Base-by-base conservation (phyloP, 805 yeast species). In the Candida endomychidarum region DNA sequence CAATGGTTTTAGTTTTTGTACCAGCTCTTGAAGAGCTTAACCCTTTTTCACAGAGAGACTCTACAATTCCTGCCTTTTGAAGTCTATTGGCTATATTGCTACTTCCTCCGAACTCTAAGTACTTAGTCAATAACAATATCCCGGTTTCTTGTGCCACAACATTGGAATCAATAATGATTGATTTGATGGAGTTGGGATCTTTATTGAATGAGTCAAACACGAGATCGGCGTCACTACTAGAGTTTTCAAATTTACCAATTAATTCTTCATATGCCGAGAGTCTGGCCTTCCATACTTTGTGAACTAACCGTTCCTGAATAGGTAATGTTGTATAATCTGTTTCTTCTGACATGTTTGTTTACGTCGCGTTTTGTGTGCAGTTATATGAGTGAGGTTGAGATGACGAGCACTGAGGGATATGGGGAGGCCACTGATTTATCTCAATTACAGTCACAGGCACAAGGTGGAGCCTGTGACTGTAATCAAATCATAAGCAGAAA, bases 101-200 rank as follows among this genome's bases (percentile, higher is more conserved):
- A 2, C 58, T 54, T 0, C 81, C 83, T 2, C 86, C 85, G 52
- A 60, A 74, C 51, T 77, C 75, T 30, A 85, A 61, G 51, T 77
- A 75, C 4, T 77, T 70, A 10, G 62, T 61, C 5, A 87, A 58
- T 6, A 85, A 73, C 3, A 64, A 57, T 15, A 88, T 65, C 4
- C 87, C 98, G 1, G 83, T 67, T 54, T 93, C 98, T 48, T 89
- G 96, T 0, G 98, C 96, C 12, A 84, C 93, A 14, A 89, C 96
- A 56, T 93, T 93, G 22, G 83, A 59, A 57, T 93, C 99, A 2
- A 77, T 70, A 6, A 85, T 81, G 28, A 82, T 72, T 48, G 70
- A 69, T 49, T 76, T 80, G 52, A 81, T 67, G 2, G 74, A 38
- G 8, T 77, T 81, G 0, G 88, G 83, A 40, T 70, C 74, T 12